Percentiles rank a stretch among this genome's conserved stretches.
phyloP scores from a whole-genome alignment of 768 basidiomycete genomes.

The Dictyophora rubrovolvata region DNA sequence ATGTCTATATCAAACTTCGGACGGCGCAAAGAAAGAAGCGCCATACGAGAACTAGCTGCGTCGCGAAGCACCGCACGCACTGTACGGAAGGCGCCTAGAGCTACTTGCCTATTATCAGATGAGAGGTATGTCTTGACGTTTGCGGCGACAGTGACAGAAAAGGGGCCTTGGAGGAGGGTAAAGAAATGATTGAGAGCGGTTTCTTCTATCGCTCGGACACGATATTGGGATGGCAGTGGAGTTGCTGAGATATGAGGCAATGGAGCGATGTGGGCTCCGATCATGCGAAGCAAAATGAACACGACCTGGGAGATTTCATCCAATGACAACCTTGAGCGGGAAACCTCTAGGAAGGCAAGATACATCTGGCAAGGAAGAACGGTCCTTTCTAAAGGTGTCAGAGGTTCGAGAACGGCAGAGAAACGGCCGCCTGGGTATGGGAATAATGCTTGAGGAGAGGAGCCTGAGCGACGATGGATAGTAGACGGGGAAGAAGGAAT shows the following conservation, averaged over 20 bases:
- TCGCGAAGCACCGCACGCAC: slow-evolving; percentile 7
- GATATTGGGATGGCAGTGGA: slow-evolving; percentile 14
- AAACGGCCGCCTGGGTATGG: slow-evolving; percentile 21
- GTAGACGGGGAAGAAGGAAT: slow-evolving; percentile 22
- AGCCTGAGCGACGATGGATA: slow-evolving; percentile 49
- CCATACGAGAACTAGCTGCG: slow-evolving; percentile 5
- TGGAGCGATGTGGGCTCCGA: slow-evolving; percentile 54
- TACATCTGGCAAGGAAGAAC: slow-evolving; percentile 48
- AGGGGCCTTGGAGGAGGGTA: slow-evolving; percentile 34
- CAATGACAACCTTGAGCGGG: slow-evolving; percentile 50
- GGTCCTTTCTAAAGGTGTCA: slow-evolving; percentile 1
- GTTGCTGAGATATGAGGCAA: slow-evolving; percentile 58
- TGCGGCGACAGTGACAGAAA: background rate
- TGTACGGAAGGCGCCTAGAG: slow-evolving; percentile 7
- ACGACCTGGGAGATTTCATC: slow-evolving; percentile 44
- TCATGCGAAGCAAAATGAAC: slow-evolving; percentile 63
- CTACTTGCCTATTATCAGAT: background rate
- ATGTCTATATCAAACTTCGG: background rate
- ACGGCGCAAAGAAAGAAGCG: background rate
- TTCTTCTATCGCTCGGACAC: slow-evolving; percentile 20
- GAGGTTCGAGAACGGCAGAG: slow-evolving; percentile 7
- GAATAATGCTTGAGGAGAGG: slow-evolving; percentile 41
- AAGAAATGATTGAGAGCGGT: slow-evolving; percentile 55
- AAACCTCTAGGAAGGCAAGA: slow-evolving; percentile 50
- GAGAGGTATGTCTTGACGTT: background rate